Percentiles rank a stretch among this genome's conserved stretches.
Evolutionary conservation across 202 grass and related monocot species (phyloP).

Genomic region (Zizania palustris): DNA sequence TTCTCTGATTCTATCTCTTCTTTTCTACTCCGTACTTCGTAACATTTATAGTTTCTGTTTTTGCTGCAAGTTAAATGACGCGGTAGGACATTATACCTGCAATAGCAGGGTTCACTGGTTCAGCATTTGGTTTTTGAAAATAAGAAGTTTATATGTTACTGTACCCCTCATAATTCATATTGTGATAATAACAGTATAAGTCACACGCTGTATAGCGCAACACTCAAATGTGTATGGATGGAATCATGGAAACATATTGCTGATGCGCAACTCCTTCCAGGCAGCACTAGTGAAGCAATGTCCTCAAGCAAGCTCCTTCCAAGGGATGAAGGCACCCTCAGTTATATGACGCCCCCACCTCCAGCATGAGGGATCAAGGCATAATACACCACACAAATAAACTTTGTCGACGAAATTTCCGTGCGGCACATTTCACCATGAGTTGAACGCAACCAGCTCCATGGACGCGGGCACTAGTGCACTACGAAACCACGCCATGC

Average conservation of each 20-base stretch:
- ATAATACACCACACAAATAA: not conserved
- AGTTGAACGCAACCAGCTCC: not conserved
- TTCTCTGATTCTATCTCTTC: not conserved
- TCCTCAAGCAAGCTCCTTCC: not conserved
- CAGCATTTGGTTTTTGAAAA: not conserved
- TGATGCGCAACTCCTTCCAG: not conserved
- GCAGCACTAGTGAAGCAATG: not conserved
- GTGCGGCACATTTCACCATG: not conserved
- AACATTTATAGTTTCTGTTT: no score
- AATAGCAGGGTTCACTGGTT: slow-evolving; percentile 24
- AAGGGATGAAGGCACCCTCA: not conserved
- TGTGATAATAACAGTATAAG: not conserved
- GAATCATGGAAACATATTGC: slow-evolving; percentile 8
- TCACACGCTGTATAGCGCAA: not conserved
- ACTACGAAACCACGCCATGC: not conserved
- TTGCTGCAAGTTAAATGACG: slow-evolving; percentile 3
- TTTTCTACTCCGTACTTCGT: no score
- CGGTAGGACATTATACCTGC: not conserved
- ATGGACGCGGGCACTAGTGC: not conserved
- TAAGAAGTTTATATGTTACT: not conserved
- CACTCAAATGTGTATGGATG: not conserved
- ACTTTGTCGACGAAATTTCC: slow-evolving; percentile 12
- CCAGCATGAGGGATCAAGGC: not conserved
- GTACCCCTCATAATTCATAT: not conserved
- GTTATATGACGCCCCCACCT: not conserved